Base-by-base conservation (phyloP, 2,329 filamentous ascomycete genomes). In the Colletotrichum orchidophilum region DNA sequence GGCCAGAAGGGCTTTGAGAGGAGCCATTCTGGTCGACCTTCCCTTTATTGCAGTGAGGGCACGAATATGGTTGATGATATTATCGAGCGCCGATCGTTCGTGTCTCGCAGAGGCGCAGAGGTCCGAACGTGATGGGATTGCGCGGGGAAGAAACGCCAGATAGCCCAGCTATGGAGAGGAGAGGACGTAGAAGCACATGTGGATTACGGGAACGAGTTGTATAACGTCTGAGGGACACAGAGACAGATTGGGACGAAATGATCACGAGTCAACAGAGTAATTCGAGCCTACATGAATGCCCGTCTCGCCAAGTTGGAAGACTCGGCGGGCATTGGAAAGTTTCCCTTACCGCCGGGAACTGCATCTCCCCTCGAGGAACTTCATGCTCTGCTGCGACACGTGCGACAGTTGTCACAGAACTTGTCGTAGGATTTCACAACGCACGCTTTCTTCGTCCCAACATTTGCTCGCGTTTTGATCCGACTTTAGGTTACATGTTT, bases 1-100 rank as follows among this genome's bases (percentile, higher is more conserved):
- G 55, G 68, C 71, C 29, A 71, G 33, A 15, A 73, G 33, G 18
- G 64, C 53, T 54, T 54, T 73, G 61, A 71, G 62, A 52, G 31
- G 42, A 49, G 69, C 42, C 69, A 71, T 71, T 29, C 24, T 55
- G 42, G 59, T 57, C 62, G 29, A n/a, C 58, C 57, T 66, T 42
- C 12, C 33, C n/a, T 31, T 21, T 33, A 35, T 39, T 55, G 21
- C 35, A 57, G 12, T 13, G 26, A 29, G 15, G 46, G 58, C 64
- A 69, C 58, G 46, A 31, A 24, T 7, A 26, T 12, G 31, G 15
- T 13, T 35, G 63, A 12, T 27, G 31, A 53, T 29, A 5, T 50
- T 54, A 52, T 55, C 52, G n/a, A 33, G 50, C 59, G 18, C 42
- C 27, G 52, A 42, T 33, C 27, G 52, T 27, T 68, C 26, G 57